Base-by-base conservation (phyloP, 352 stramenopile species). In the Pythium vanterpoolii region DNA sequence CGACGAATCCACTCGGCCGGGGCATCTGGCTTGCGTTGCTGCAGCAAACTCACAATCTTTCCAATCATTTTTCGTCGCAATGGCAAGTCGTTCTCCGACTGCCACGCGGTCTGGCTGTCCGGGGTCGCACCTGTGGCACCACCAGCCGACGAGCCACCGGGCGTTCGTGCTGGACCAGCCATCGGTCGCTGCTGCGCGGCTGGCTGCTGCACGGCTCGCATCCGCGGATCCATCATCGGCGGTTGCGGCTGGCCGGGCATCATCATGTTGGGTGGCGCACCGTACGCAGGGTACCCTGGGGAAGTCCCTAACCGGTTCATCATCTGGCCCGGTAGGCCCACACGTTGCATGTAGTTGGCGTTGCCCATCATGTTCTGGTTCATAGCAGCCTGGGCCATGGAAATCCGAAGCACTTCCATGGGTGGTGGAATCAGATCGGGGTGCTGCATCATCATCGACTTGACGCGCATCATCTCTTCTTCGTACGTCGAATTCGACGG, bases 1-100 rank as follows among this genome's bases (percentile, higher is more conserved):
- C 98, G 97, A 45, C 97, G 90, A 56, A 99, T 93, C 96, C 96
- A 99, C 73, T 99, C 96, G 24, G 95, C 80, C 10, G 95, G 92
- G 18, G 97, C 96, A 73, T 99, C 96, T 3, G 96, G 96, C 51
- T 98, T 98, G 24, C 97, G 84, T 64, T 98, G 89, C 70, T 98
- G 89, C 43, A 99, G 73, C 50, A 99, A 76, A 71, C 96, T 97
- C 48, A 98, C 95, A 72, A 98, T 98, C 71, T 94, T 94, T 38
- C 83, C 83, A 45, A 96, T 96, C 86, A 96, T 95, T 61, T 94
- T 93, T 49, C 87, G 72, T 64, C 87, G 83, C 56, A 95, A 54
- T 11, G 86, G 86, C 19, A 95, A 58, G 40, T 95, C 86, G 56
- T 91, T 94, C 47, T 95, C 86, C 8, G 84, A 94, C 61, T 95